Conservation (phyloP, 2,329 filamentous ascomycete species). For the Pseudogymnoascus sp. region DNA sequence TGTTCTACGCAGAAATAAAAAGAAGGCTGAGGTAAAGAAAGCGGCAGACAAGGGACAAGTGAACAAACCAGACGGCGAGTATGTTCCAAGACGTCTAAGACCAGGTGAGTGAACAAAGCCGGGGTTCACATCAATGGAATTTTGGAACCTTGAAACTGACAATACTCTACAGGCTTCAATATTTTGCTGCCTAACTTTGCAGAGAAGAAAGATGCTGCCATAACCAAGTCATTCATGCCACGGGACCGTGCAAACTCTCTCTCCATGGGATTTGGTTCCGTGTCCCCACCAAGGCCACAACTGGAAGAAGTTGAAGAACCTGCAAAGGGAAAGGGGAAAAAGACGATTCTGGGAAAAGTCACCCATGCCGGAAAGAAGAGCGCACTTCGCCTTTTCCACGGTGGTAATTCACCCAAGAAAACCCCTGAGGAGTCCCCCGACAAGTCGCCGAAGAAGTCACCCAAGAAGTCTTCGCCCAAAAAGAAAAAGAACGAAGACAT, state of each 20-base stretch:
- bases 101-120: neutral
- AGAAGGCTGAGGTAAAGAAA: neutral
- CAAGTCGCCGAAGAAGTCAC: neutral
- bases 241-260: neutral
- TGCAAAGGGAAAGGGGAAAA: neutral
- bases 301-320: neutral
- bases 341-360: neutral
- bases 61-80: neutral
- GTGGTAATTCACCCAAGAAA: neutral
- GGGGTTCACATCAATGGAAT: neutral
- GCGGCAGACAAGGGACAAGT: neutral
- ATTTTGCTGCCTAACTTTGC: neutral
- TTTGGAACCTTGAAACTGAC: neutral
- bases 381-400: neutral
- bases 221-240: neutral
- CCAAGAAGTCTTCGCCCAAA: neutral
- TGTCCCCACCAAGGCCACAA: neutral
- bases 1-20: constrained; percentile 18
- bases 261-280: neutral
- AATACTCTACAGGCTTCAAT: neutral
- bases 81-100: constrained; percentile 3
- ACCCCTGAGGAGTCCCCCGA: neutral
- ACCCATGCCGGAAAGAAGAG: constrained; percentile 1
- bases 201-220: neutral
- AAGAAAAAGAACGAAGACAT: neutral